phyloP scores from a whole-genome alignment of 2,329 filamentous ascomycete species.

The Fusarium multiceps region DNA sequence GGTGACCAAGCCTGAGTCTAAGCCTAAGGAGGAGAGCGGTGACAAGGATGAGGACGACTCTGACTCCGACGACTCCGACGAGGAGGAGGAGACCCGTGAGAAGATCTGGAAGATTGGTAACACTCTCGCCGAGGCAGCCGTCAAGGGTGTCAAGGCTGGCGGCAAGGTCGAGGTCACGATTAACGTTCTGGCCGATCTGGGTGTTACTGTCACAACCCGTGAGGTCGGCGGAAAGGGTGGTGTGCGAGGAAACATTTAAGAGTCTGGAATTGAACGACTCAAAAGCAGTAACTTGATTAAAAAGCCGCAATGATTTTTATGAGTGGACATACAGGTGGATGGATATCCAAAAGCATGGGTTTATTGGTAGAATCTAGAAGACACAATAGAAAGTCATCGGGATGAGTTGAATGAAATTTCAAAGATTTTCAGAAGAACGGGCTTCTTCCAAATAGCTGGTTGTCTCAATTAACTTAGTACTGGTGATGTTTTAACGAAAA shows the following conservation, averaged over 20 bases:
- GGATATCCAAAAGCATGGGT: conserved; percentile 43
- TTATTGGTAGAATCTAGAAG: conserved; percentile 46
- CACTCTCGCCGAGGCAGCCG: conserved; percentile 84
- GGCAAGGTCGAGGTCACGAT: conserved; percentile 94
- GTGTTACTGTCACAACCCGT: conserved; percentile 81
- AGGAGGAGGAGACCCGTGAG: conserved; percentile 87
- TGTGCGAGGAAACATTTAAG: conserved; percentile 70
- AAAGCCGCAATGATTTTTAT: conserved; percentile 40
- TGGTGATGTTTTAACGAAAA: background rate
- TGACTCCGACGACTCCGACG: conserved; percentile 68
- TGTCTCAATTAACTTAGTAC: background rate
- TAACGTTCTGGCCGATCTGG: conserved; percentile 84
- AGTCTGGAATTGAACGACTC: conserved; percentile 37
- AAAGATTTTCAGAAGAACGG: conserved; percentile 9
- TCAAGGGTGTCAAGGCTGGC: conserved; percentile 87
- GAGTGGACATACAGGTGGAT: conserved; percentile 32
- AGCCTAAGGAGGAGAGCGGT: conserved; percentile 72
- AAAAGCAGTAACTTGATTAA: conserved; percentile 30
- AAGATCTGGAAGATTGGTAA: conserved; percentile 92
- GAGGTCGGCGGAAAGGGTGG: conserved; percentile 91
- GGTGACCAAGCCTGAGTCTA: conserved; percentile 86
- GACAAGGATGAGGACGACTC: conserved; percentile 74
- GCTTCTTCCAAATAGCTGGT: background rate
- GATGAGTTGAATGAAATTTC: conserved; percentile 43
- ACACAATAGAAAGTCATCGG: conserved; percentile 41